A percentile compares a stretch with the other conserved stretches of the same genome.
These are phyloP conservation scores for Ceratocystis lukuohia DNA, from an alignment of 2,329 filamentous ascomycete genomes.

Conservation along the genomic window DNA sequence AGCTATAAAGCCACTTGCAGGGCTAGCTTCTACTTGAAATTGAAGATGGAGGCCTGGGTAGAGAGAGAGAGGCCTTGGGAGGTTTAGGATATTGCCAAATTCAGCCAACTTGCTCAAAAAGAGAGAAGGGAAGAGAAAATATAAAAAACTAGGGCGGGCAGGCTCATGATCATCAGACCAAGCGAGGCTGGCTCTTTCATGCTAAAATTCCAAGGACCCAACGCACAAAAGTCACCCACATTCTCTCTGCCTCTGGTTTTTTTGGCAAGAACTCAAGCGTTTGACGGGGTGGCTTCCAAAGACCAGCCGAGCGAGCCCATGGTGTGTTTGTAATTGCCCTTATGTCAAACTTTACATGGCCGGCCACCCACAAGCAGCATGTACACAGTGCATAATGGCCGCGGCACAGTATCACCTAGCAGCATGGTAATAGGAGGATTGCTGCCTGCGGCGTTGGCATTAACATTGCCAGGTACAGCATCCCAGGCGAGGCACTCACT, in stretches of 20 bases:
- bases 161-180: neutral
- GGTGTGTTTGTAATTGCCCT: neutral
- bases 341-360: neutral
- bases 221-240: too few relatives aligned
- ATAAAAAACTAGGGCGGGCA: neutral
- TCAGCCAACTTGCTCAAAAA: too few relatives aligned
- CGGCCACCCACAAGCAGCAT: too few relatives aligned
- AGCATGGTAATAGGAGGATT: neutral
- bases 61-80: too few relatives aligned
- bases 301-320: neutral
- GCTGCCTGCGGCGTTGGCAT: neutral
- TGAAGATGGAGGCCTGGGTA: too few relatives aligned
- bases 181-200: neutral
- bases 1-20: too few relatives aligned
- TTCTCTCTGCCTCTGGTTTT: too few relatives aligned
- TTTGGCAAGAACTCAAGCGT: too few relatives aligned
- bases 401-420: neutral
- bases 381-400: neutral
- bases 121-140: neutral
- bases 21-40: too few relatives aligned
- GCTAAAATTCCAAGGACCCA: neutral
- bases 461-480: neutral
- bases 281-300: neutral
- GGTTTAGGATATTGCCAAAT: too few relatives aligned
- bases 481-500: neutral